These are phyloP conservation scores for Pseudofabraea citricarpa DNA, from an alignment of 2,329 filamentous ascomycete species.

Conservation along the genomic window DNA sequence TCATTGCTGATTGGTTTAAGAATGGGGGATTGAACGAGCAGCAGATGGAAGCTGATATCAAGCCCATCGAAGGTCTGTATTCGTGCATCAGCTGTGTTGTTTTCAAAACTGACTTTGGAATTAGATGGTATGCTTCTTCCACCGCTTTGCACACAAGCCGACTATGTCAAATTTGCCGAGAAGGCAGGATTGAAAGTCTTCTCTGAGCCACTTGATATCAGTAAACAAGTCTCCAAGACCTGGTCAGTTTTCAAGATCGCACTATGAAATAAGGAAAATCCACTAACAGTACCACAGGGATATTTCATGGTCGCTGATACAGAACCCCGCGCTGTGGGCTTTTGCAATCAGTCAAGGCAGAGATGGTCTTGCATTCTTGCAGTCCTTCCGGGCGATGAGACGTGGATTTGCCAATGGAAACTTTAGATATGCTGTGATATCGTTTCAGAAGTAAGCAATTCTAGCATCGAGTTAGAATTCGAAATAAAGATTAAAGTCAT, in stretches of 20 bases:
- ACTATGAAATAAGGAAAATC: not conserved
- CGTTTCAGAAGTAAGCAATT: slow-evolving; percentile 46
- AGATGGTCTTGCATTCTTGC: slow-evolving; percentile 55
- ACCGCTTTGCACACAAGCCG: slow-evolving; percentile 46
- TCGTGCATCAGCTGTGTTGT: not conserved
- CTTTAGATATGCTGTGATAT: slow-evolving; percentile 55
- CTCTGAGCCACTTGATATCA: slow-evolving; percentile 49
- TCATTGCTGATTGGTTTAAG: slow-evolving; percentile 60
- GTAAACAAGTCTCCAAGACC: slow-evolving; percentile 51
- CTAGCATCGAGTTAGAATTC: too few species aligned
- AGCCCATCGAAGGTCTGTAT: slow-evolving; percentile 49
- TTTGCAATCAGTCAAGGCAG: slow-evolving; percentile 56
- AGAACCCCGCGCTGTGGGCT: slow-evolving; percentile 55
- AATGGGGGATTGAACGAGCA: slow-evolving; percentile 39
- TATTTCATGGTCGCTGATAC: slow-evolving; percentile 56
- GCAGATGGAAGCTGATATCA: slow-evolving; percentile 46
- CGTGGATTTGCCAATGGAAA: slow-evolving; percentile 53
- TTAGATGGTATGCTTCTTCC: slow-evolving; percentile 57
- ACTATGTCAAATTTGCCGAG: slow-evolving; percentile 46
- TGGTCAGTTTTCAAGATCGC: slow-evolving; percentile 39
- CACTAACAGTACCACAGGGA: slow-evolving; percentile 39
- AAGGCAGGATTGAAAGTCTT: slow-evolving; percentile 41
- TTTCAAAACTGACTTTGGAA: not conserved
- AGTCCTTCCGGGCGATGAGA: slow-evolving; percentile 57
- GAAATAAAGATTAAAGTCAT: too few species aligned